A percentile compares a stretch with the other conserved stretches of the same genome.
Conservation (phyloP, 2,329 filamentous ascomycete genomes). For the Claviceps africana region DNA sequence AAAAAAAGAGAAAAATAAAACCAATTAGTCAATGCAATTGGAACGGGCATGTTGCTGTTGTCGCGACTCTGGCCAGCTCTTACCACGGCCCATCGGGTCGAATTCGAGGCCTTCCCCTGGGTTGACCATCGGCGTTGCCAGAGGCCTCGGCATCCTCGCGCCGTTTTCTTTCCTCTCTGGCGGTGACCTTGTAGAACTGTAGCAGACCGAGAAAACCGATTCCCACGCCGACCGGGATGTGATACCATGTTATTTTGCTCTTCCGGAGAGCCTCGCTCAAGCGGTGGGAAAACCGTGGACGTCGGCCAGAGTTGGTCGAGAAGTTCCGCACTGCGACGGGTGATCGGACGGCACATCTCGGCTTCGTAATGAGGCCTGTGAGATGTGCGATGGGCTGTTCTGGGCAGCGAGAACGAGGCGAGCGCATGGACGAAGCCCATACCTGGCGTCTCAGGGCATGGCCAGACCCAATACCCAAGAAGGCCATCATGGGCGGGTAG, state of each 20-base stretch:
- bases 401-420: conserved; percentile 16
- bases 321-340: conserved; percentile 17
- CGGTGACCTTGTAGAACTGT: conserved; percentile 66
- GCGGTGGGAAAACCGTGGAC: conserved; percentile 36
- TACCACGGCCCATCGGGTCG: conserved; percentile 76
- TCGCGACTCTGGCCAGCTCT: conserved; percentile 7
- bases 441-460: conserved; percentile 19
- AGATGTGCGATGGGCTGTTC: conserved; percentile 6
- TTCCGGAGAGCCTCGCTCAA: conserved; percentile 35
- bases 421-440: conserved; percentile 15
- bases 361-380: conserved; percentile 1
- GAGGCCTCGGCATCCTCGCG: conserved; percentile 31
- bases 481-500: conserved; percentile 12
- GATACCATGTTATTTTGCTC: conserved; percentile 67
- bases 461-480: conserved; percentile 21
- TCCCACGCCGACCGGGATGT: conserved; percentile 75
- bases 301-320: conserved; percentile 25
- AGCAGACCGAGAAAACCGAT: conserved; percentile 71
- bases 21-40: background rate
- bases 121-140: conserved; percentile 26
- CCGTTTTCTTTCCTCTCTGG: conserved; percentile 38
- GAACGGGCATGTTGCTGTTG: background rate
- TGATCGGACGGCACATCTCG: conserved; percentile 13
- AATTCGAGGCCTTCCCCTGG: conserved; percentile 46
- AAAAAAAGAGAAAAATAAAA: background rate